Percentiles rank a stretch among this genome's conserved stretches.
phyloP scores from a whole-genome alignment of 768 basidiomycete genomes.

The Scleroderma bovista region DNA sequence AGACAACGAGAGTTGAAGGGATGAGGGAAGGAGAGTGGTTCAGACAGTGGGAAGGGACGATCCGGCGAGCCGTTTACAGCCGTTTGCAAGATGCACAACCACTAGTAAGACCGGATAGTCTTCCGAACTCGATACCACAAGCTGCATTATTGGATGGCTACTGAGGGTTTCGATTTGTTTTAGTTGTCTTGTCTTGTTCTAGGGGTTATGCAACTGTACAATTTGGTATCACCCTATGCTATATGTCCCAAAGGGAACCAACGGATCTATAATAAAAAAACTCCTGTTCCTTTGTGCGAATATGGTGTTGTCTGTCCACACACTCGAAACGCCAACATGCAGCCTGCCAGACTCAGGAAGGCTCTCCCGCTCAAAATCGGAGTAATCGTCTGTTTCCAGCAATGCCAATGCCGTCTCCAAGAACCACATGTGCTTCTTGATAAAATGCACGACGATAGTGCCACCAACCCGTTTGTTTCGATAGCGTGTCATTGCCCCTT shows the following conservation, averaged over 20 bases:
- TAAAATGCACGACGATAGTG: constrained; percentile 92
- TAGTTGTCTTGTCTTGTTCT: background rate
- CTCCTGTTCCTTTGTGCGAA: constrained; percentile 14
- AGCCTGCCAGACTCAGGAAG: constrained; percentile 7
- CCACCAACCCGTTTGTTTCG: constrained; percentile 75
- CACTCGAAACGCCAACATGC: constrained; percentile 18
- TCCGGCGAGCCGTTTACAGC: constrained; percentile 51
- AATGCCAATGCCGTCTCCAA: constrained; percentile 88
- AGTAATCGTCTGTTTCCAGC: constrained; percentile 71
- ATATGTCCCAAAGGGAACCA: background rate
- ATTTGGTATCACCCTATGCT: background rate
- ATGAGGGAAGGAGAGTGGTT: constrained; percentile 77
- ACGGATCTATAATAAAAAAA: constrained; percentile 1
- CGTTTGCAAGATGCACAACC: constrained; percentile 34
- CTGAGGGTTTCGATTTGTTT: constrained; percentile 2
- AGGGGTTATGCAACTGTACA: background rate
- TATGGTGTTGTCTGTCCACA: constrained; percentile 26
- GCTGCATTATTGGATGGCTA: constrained; percentile 27
- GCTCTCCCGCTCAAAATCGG: constrained; percentile 35
- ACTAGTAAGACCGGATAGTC: constrained; percentile 26
- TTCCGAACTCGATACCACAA: background rate
- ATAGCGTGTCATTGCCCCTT: constrained; percentile 63
- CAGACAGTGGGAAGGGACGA: constrained; percentile 65
- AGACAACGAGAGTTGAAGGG: constrained; percentile 44
- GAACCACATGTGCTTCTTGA: constrained; percentile 98